phyloP scores from a whole-genome alignment of 129 eudicot species.

The Helichrysum umbraculigerum region DNA sequence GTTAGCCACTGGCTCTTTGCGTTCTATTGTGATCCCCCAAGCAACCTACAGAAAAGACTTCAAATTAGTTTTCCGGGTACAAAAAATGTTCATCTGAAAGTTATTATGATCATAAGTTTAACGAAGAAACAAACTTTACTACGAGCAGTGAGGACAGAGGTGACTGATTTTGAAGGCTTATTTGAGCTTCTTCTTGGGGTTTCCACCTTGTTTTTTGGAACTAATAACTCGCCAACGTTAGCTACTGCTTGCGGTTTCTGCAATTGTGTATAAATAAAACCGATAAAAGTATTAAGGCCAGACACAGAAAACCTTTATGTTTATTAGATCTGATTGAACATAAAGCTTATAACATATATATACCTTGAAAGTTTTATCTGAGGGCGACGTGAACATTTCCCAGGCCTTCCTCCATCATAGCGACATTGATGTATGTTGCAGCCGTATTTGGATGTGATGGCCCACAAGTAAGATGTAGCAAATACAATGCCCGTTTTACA shows the following conservation, averaged over 20 bases:
- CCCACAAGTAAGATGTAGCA: conserved; percentile 94
- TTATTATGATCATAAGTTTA: not conserved
- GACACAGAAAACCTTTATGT: too few relatives aligned
- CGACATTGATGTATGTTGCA: conserved; percentile 98
- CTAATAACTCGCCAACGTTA: not conserved
- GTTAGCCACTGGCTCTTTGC: conserved; percentile 48
- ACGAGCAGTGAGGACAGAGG: conserved; percentile 73
- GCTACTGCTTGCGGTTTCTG: too few relatives aligned
- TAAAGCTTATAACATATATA: too few relatives aligned
- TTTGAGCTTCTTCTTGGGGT: conserved; percentile 36
- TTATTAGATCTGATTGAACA: too few relatives aligned
- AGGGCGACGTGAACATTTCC: conserved; percentile 99
- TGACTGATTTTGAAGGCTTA: conserved; percentile 50
- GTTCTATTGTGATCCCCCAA: conserved; percentile 61
- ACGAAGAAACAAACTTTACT: conserved; percentile 53
- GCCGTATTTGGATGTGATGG: conserved; percentile 99
- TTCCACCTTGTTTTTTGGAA: conserved; percentile 30
- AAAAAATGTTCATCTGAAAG: not conserved
- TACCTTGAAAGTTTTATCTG: too few relatives aligned
- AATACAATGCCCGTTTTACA: conserved; percentile 92
- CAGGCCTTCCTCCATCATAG: conserved; percentile 99
- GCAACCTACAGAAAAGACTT: conserved; percentile 49
- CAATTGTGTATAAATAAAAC: too few relatives aligned
- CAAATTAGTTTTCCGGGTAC: not conserved
- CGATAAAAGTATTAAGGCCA: too few relatives aligned